Base-by-base conservation (phyloP, 1,284 basidiomycete genomes). In the Nidula niveotomentosa region DNA sequence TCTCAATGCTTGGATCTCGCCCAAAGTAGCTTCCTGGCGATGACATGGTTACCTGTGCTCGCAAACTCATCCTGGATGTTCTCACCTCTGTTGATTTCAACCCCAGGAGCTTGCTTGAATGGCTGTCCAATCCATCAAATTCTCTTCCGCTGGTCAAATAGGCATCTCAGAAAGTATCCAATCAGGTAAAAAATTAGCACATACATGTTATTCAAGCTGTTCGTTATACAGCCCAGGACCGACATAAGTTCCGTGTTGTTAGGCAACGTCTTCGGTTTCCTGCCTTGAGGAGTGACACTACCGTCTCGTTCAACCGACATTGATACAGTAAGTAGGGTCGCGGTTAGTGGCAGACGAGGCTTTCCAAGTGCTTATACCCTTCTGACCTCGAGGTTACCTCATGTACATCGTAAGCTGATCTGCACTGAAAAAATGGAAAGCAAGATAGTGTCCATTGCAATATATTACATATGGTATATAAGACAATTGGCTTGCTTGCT, bases 1-100 rank as follows among this genome's bases (percentile, higher is more conserved):
- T 30, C 63, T 61, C 18, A 74, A 60, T 35, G 62, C 67, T 44
- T 68, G 59, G 37, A 74, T 70, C 47, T 72, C 70, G 12, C 54
- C 58, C 7, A 60, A 56, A 10, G 66, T 67, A 30, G 72, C 68
- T 56, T 72, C 55, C 71, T 72, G 2, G 23, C 23, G 23, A 5
- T 23, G 23, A 23, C 23, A 23, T 23, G 23, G 5, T 23, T 23
- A 23, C 23, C 23, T 23, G 2, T 2, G 5, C 23, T 23, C 23
- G 23, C 23, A 23, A 23, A 1, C 5, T 23, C 5, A 23, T 48
- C 9, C 45, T 33, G 13, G 18, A 49, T 54, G 17, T 33, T 33
- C 58, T 44, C 48, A 61, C 62, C 48, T 53, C 51, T 39, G 52
- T 49, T 18, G 55, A 46, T n/a, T 55, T 53, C 43, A 58, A 45